Percentiles rank a stretch among this genome's conserved stretches.
Evolutionary conservation across 129 eudicot species (phyloP).

Genomic region (Scalesia atractyloides): DNA sequence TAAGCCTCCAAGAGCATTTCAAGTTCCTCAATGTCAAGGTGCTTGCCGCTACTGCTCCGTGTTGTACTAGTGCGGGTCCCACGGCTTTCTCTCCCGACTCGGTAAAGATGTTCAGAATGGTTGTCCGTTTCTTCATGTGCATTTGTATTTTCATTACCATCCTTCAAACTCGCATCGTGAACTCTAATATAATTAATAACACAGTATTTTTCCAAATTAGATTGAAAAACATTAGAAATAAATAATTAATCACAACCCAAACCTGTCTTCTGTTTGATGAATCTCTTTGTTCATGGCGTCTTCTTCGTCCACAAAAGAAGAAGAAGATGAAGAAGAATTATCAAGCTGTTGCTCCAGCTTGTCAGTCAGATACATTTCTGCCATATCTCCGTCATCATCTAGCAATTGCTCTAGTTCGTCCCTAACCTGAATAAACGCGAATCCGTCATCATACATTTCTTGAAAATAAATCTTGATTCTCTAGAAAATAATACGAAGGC

Average conservation of each 20-base stretch:
- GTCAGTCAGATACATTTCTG: conserved; percentile 63
- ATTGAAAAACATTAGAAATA: conserved; percentile 2
- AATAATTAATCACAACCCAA: background rate
- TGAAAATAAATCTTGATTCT: conserved; percentile 1
- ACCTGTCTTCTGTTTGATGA: conserved; percentile 38
- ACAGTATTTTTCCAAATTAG: background rate
- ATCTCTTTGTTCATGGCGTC: conserved; percentile 37
- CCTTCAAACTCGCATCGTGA: conserved; percentile 16
- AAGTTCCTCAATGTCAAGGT: conserved; percentile 53
- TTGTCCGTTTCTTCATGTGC: conserved; percentile 19
- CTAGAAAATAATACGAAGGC: background rate
- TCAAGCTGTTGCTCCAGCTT: conserved; percentile 51
- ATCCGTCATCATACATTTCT: background rate
- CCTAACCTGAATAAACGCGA: conserved; percentile 41
- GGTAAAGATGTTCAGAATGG: conserved; percentile 23
- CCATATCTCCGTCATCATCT: conserved; percentile 71
- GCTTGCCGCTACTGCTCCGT: conserved; percentile 38
- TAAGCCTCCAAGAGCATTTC: conserved; percentile 71
- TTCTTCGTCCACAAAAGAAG: conserved; percentile 40
- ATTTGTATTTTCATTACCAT: conserved; percentile 16
- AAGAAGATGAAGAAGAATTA: conserved; percentile 28
- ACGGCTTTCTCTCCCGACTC: conserved; percentile 38
- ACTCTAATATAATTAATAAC: background rate
- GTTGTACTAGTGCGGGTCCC: conserved; percentile 42
- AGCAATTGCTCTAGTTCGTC: conserved; percentile 68